A percentile compares a stretch with the other conserved stretches of the same genome.
These are phyloP conservation scores for Mollisia scopiformis DNA, from an alignment of 2,329 filamentous ascomycete species.

Conservation along the genomic window DNA sequence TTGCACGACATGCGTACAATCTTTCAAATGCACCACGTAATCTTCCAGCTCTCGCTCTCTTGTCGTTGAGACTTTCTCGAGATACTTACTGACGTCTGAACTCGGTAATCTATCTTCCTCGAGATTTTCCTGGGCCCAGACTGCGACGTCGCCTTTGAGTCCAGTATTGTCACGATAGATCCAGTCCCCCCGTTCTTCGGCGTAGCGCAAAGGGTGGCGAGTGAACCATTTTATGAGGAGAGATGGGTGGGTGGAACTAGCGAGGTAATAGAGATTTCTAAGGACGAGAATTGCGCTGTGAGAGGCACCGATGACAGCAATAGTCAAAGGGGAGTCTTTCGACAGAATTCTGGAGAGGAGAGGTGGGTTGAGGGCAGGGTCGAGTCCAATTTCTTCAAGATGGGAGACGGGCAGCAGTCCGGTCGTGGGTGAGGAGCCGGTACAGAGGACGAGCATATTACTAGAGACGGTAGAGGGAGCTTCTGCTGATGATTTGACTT, in stretches of 20 bases:
- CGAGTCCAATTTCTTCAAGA: constrained; percentile 52
- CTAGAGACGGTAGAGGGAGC: constrained; percentile 17
- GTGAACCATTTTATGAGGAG: constrained; percentile 65
- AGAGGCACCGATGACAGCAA: constrained; percentile 64
- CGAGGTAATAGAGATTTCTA: constrained; percentile 60
- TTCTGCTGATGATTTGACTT: constrained; percentile 27
- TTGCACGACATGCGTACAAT: constrained; percentile 56
- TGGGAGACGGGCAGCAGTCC: constrained; percentile 44
- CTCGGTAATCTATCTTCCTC: constrained; percentile 51
- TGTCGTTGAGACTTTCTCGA: constrained; percentile 33
- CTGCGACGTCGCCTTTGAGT: constrained; percentile 62
- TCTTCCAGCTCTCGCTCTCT: constrained; percentile 44
- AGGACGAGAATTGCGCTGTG: constrained; percentile 66
- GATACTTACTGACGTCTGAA: constrained; percentile 31
- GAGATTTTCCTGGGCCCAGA: constrained; percentile 61
- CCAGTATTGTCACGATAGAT: constrained; percentile 68
- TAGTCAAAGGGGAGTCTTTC: constrained; percentile 40
- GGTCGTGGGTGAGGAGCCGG: constrained; percentile 52
- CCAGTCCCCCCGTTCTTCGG: constrained; percentile 64
- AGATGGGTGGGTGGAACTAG: constrained; percentile 51
- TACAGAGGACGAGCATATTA: constrained; percentile 55
- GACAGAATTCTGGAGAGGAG: constrained; percentile 46
- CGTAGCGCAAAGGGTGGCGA: constrained; percentile 62
- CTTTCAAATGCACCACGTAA: constrained; percentile 50
- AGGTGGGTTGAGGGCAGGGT: constrained; percentile 57